Evolutionary conservation across 176 grass and related monocot genomes (phyloP).

Genomic region (Canna indica): DNA sequence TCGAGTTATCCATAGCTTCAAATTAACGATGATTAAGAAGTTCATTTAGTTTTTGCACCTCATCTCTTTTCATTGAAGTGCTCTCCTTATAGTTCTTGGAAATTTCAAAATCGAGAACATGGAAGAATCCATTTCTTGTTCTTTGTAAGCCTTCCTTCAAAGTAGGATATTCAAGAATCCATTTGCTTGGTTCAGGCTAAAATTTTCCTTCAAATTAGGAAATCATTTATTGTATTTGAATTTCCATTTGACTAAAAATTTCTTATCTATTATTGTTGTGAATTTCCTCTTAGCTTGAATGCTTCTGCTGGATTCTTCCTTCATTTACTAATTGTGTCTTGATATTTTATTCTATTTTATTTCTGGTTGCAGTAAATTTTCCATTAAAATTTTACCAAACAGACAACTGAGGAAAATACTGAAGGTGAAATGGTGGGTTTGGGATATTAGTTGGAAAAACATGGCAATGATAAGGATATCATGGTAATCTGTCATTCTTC

Average conservation of each 20-base stretch:
- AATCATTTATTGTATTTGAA: too few species aligned
- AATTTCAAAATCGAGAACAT: not conserved
- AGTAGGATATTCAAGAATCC: too few species aligned
- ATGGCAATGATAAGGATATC: not conserved
- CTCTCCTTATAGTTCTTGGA: not conserved
- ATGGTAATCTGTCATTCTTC: not conserved
- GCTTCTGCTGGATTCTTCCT: not conserved
- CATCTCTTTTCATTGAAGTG: not conserved
- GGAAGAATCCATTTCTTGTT: not conserved
- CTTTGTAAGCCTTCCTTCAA: not conserved
- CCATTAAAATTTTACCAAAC: not conserved
- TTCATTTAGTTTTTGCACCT: not conserved
- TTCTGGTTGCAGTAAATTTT: not conserved
- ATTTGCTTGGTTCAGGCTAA: too few species aligned
- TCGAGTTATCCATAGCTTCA: not conserved
- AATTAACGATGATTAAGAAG: not conserved
- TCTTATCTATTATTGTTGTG: not conserved
- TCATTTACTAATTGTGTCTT: not conserved
- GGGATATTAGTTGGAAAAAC: not conserved
- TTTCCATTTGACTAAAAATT: too few species aligned
- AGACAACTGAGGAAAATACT: not conserved
- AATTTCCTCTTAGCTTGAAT: too few species aligned
- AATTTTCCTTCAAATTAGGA: too few species aligned
- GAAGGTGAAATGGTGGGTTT: not conserved
- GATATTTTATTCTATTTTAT: not conserved